These are phyloP conservation scores for Aristolochia californica DNA, from an alignment of 164 flowering plant species.

Conservation along the genomic window DNA sequence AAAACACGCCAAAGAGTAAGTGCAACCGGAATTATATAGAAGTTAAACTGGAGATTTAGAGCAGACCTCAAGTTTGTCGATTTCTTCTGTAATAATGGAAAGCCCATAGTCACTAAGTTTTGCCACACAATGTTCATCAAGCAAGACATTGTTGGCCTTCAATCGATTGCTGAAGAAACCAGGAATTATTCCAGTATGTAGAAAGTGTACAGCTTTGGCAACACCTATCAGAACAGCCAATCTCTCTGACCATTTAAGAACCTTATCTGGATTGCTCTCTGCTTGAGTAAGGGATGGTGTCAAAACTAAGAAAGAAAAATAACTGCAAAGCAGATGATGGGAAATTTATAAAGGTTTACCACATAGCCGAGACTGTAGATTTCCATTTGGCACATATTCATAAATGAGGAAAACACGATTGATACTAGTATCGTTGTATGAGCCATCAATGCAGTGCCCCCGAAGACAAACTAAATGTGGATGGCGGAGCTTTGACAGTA, in stretches of 20 bases:
- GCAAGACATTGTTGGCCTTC: constrained; percentile 60
- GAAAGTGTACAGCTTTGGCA: constrained; percentile 85
- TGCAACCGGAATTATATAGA: neutral
- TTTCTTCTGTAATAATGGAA: constrained; percentile 55
- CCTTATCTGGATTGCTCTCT: constrained; percentile 47
- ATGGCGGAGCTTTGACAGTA: constrained; percentile 79
- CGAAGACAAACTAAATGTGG: constrained; percentile 65
- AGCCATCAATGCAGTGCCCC: constrained; percentile 69
- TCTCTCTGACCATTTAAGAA: constrained; percentile 79
- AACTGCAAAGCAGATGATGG: too few species aligned
- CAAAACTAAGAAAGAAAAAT: neutral
- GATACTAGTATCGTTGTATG: constrained; percentile 36
- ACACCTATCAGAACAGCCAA: constrained; percentile 65
- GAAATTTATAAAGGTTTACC: constrained; percentile 24
- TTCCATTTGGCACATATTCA: constrained; percentile 69
- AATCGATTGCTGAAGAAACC: constrained; percentile 59
- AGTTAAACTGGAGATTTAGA: neutral
- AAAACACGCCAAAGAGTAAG: neutral
- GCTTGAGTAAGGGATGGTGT: constrained; percentile 10
- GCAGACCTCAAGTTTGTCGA: constrained; percentile 51
- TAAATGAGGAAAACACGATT: constrained; percentile 56
- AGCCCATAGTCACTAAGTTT: constrained; percentile 89
- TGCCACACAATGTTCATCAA: constrained; percentile 70
- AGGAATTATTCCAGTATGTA: constrained; percentile 81
- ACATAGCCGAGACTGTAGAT: constrained; percentile 51